Percentiles rank a stretch among this genome's conserved stretches.
These are phyloP conservation scores for Penicillium sp. DNA, from an alignment of 2,329 filamentous ascomycete genomes.

Conservation along the genomic window DNA sequence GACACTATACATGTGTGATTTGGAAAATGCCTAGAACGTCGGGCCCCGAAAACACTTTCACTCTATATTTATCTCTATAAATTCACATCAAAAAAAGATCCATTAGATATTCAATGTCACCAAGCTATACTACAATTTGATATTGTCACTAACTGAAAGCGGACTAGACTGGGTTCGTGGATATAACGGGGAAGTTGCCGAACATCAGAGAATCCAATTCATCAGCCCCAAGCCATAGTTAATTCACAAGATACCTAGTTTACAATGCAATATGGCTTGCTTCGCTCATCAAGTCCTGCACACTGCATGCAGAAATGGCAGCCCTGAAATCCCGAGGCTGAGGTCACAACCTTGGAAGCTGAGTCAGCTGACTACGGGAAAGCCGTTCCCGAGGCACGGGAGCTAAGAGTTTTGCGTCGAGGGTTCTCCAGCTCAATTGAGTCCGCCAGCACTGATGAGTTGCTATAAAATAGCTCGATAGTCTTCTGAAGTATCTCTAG, in stretches of 20 bases:
- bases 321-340: neutral
- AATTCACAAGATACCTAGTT: neutral
- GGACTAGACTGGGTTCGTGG: neutral
- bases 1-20: neutral
- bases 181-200: neutral
- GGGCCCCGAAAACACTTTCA: fast-evolving
- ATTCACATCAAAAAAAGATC: neutral
- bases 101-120: neutral
- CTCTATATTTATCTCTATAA: neutral
- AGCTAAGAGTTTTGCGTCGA: constrained; percentile 25
- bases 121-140: neutral
- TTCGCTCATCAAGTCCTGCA: neutral
- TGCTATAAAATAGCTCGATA: constrained; percentile 3
- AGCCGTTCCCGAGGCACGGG: constrained; percentile 23
- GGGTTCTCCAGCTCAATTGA: constrained; percentile 8
- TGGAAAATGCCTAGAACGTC: neutral
- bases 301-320: constrained; percentile 2
- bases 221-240: neutral
- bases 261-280: constrained; percentile 2
- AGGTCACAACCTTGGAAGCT: constrained; percentile 13
- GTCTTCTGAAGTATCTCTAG: neutral
- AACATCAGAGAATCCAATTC: neutral
- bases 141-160: constrained; percentile 3
- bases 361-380: constrained; percentile 25
- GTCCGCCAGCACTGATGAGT: neutral